Conservation (phyloP, 2,329 filamentous ascomycete species). For the Aureobasidium lini region DNA sequence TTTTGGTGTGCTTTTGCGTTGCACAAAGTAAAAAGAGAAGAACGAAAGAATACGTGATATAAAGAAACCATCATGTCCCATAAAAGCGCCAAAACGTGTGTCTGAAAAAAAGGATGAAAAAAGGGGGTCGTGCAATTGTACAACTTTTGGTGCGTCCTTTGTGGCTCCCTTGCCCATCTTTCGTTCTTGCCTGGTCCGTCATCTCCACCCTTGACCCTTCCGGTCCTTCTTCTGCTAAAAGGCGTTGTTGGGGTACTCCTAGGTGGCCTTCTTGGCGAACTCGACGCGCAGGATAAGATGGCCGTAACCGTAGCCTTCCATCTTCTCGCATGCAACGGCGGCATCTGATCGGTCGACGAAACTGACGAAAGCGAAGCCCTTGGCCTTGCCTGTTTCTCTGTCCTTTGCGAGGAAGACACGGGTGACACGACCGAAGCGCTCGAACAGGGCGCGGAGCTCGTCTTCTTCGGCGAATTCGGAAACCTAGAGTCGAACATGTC, state of each 20-base stretch:
- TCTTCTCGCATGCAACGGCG: conserved; percentile 87
- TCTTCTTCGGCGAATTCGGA: conserved; percentile 95
- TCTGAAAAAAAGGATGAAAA: neutral
- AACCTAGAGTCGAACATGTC: conserved; percentile 47
- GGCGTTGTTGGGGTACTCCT: neutral
- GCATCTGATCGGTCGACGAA: conserved; percentile 87
- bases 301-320: conserved; percentile 90
- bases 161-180: neutral
- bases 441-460: conserved; percentile 96
- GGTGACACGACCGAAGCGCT: conserved; percentile 91
- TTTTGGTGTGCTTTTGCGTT: neutral
- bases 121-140: neutral
- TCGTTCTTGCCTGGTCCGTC: neutral
- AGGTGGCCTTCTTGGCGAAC: conserved; percentile 63
- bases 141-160: neutral
- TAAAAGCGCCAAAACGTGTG: conserved; percentile 7
- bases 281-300: conserved; percentile 81
- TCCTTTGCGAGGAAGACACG: conserved; percentile 98
- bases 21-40: neutral
- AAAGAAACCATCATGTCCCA: conserved; percentile 6
- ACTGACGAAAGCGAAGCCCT: conserved; percentile 98
- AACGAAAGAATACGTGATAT: neutral
- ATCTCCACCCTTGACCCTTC: neutral
- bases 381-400: conserved; percentile 88
- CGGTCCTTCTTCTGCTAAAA: neutral